Evolutionary conservation across 2,329 filamentous ascomycete genomes (phyloP).

Genomic region (Beauveria rudraprayagi): DNA sequence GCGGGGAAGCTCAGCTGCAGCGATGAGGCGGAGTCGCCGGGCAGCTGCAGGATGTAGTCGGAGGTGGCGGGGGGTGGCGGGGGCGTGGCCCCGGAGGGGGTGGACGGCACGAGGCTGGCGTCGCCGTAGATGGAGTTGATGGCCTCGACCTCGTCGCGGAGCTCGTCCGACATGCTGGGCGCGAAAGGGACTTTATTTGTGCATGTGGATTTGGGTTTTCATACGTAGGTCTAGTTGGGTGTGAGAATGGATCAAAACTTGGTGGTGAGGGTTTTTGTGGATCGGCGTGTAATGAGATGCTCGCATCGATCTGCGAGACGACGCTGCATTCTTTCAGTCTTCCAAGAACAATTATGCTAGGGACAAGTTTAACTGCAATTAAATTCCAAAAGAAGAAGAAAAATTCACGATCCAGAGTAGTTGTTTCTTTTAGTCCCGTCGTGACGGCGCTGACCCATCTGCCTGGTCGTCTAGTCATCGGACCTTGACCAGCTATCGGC

Average conservation of each 20-base stretch:
- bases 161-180: conserved; percentile 44
- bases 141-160: conserved; percentile 68
- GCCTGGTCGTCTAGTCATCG: no score
- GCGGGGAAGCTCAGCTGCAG: conserved; percentile 60
- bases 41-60: conserved; percentile 56
- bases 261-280: neutral
- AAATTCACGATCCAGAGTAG: no score
- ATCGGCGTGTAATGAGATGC: neutral
- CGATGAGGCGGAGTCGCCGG: conserved; percentile 48
- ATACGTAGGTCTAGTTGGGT: no score
- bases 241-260: neutral
- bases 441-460: no score
- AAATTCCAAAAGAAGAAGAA: no score
- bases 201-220: neutral
- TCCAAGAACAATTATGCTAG: no score
- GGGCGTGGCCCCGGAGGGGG: conserved; percentile 24
- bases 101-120: conserved; percentile 41
- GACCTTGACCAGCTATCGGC: no score
- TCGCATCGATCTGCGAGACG: no score
- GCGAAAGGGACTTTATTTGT: neutral
- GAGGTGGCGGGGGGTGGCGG: conserved; percentile 21
- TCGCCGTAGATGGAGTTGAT: conserved; percentile 80
- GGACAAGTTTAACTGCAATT: no score
- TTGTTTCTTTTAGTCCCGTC: no score
- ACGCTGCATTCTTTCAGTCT: no score